Base-by-base conservation (phyloP, 305 asterid genomes). In the Ilex paraguariensis region DNA sequence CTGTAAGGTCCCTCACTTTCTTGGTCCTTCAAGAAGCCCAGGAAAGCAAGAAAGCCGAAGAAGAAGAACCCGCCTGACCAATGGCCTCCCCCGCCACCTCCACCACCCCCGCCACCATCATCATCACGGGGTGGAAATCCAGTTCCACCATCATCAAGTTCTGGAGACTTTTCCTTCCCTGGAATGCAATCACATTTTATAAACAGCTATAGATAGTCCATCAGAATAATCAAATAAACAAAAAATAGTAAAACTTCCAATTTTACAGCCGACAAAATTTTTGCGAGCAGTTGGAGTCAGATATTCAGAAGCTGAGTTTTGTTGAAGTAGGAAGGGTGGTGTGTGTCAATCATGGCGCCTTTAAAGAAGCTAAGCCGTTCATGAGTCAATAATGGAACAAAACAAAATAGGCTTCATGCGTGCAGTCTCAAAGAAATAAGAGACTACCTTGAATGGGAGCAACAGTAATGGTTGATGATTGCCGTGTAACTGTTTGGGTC, bases 131-230 rank as follows among this genome's bases (percentile, higher is more conserved):
- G 95, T 16, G 97, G 95, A 65, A 90, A 70, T 65, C 95, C 95
- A 5, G 82, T 11, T 31, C 97, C 95, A 48, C 97, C 97, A 66
- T 87, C 94, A 71, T 90, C 97, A 13, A 90, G 94, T 3, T 83
- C 88, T 9, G 94, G 95, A 75, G 97, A 87, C 70, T 90, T 83
- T 60, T 86, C 96, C 76, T 87, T 85, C 33, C 95, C 97, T 87
- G 78, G n/a, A 74, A 63, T 57, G 30, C 33, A 59, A 13, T 45
- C 4, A 31, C 52, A 51, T 59, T 6, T 46, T 10, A 13, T 13
- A 11, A 46, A 46, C 52, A 1, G 10, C 7, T 46, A 3, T 10
- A 11, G 15, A 46, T 46, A 10, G 52, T 7, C 45, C 56, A 56
- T 49, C 39, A 50, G 28, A 40, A 30, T 61, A 44, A 60, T 11